A percentile compares a stretch with the other conserved stretches of the same genome.
These are phyloP conservation scores for Lachnellula willkommii DNA, from an alignment of 2,329 filamentous ascomycete species.

Conservation along the genomic window DNA sequence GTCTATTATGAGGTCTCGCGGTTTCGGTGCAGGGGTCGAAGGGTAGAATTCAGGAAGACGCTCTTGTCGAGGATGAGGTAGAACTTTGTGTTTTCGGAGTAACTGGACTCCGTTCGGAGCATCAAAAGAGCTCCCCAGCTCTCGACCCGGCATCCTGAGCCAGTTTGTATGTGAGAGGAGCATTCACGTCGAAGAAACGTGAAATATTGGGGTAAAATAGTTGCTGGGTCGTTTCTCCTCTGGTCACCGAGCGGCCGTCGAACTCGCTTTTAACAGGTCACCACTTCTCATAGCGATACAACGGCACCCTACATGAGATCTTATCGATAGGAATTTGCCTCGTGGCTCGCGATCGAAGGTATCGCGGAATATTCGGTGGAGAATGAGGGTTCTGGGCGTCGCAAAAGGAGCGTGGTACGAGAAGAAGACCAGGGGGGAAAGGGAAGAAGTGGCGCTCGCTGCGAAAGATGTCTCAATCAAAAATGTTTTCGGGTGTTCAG, in stretches of 20 bases:
- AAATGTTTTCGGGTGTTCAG: not conserved
- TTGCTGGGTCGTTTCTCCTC: conserved; percentile 10
- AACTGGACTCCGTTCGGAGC: conserved; percentile 24
- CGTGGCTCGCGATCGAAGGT: not conserved
- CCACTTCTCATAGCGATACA: conserved; percentile 18
- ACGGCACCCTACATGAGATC: conserved; percentile 15
- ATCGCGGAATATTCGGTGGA: not conserved
- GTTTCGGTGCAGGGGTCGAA: conserved; percentile 17
- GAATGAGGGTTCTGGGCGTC: conserved; percentile 1
- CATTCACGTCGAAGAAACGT: conserved; percentile 24
- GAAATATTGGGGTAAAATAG: conserved; percentile 1
- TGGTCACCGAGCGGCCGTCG: conserved; percentile 11
- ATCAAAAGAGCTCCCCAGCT: conserved; percentile 26
- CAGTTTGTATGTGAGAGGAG: conserved; percentile 32
- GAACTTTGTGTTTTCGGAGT: conserved; percentile 30
- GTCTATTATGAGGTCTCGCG: conserved; percentile 24
- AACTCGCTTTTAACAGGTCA: conserved; percentile 14
- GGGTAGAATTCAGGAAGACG: conserved; percentile 13
- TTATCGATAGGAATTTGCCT: conserved; percentile 3
- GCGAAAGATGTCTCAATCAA: conserved; percentile 3
- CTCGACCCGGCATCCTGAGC: conserved; percentile 30
- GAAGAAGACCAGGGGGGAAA: not conserved
- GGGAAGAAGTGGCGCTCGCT: conserved; percentile 6
- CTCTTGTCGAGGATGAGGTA: conserved; percentile 30
- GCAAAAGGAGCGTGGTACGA: conserved; percentile 11